Evolutionary conservation across 164 flowering plant genomes (phyloP), one percentile per base, ranked within the genome.

Genomic region (Magnolia changhungtana): DNA sequence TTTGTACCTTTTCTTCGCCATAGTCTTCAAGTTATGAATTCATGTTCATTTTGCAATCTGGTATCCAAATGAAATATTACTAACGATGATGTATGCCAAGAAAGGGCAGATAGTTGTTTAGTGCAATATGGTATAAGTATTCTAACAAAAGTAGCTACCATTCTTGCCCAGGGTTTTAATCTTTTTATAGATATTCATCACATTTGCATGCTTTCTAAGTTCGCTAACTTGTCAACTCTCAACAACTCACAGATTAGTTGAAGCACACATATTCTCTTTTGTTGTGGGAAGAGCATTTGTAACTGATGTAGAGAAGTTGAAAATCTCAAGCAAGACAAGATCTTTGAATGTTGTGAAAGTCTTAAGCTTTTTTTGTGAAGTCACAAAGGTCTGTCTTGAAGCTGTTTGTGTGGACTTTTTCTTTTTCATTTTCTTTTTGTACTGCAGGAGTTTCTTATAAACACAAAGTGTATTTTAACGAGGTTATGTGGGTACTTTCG

Each of bases 251-350:
- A 96, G 99, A 91, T 89, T 94, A 86, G 98, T 94, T 81, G 99
- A 96, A 88, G 88, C 92, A 81, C 98, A 96, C 81, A 90, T 96
- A 79, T 96, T 96, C 87, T 93, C 99, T 67, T 96, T 96, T 86
- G 99, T 96, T 78, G 92, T 96, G 81, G 99, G 98, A 81, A 93
- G 99, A 85, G 99, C 99, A 79, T 96, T 96, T 91, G 99, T 96
- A 52, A 91, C 98, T 51, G 99, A 96, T 88, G 87, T 96, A 75
- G 98, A 96, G 78, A 96, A 96, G 88, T 86, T 96, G 83, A 94
- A 90, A 81, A 86, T 92, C 52, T 86, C 91, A 80, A 94, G 87
- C 90, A 91, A 91, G 86, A 85, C 92, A 75, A 91, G 97, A 85
- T 85, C 95, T 50, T 85, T 96, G 92, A 86, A 86, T 78, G 88